These are phyloP conservation scores for Phytophthora multivora DNA, from an alignment of 352 stramenopile species.

Conservation along the genomic window DNA sequence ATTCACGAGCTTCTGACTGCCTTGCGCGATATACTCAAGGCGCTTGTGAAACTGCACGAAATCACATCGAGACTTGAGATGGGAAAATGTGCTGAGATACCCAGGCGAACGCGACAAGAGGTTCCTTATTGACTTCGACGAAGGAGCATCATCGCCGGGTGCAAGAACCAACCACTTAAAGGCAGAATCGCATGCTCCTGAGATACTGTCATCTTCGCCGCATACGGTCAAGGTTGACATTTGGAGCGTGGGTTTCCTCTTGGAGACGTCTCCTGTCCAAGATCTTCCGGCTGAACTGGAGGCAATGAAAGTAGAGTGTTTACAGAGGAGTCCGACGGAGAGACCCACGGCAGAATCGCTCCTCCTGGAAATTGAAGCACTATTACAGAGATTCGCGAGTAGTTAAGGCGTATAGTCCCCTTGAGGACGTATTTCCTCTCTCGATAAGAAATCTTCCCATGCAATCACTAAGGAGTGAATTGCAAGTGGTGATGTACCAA, in stretches of 20 bases:
- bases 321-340: not conserved
- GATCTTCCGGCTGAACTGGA: slow-evolving; percentile 9
- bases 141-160: slow-evolving; percentile 5
- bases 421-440: too few relatives aligned
- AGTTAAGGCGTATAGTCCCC: too few relatives aligned
- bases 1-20: slow-evolving; percentile 5
- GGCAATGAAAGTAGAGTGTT: slow-evolving; percentile 8
- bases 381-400: too few relatives aligned
- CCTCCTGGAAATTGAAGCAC: too few relatives aligned
- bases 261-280: not conserved
- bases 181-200: slow-evolving; percentile 16
- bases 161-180: slow-evolving; percentile 9
- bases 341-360: slow-evolving; percentile 19
- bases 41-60: slow-evolving; percentile 19
- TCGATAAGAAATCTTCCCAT: too few relatives aligned
- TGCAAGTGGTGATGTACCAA: too few relatives aligned
- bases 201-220: slow-evolving; percentile 2
- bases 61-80: slow-evolving; percentile 29
- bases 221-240: slow-evolving; percentile 12
- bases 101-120: slow-evolving; percentile 3
- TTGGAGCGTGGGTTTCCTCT: slow-evolving; percentile 8
- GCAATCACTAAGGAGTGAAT: too few relatives aligned
- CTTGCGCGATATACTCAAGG: slow-evolving; percentile 18
- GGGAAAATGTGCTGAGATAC: slow-evolving; percentile 24
- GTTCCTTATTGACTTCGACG: slow-evolving; percentile 24